phyloP scores from a whole-genome alignment of 1,284 basidiomycete genomes.

The Trichosporon inkin region DNA sequence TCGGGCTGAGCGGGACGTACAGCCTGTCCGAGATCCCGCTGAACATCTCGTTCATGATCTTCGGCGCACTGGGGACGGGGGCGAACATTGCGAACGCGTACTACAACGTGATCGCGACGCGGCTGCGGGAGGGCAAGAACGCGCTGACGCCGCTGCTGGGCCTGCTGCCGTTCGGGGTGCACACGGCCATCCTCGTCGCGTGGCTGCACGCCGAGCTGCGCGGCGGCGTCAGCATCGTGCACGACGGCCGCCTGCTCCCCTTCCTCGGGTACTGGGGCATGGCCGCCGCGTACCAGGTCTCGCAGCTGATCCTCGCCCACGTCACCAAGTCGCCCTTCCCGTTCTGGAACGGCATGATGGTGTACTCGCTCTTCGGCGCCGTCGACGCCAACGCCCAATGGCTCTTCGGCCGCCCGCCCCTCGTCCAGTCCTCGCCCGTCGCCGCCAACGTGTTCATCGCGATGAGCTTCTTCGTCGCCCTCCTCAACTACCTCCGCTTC shows the following conservation, averaged over 20 bases:
- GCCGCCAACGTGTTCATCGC: conserved; percentile 62
- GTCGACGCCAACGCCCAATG: conserved; percentile 73
- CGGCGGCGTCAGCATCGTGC: conserved; percentile 53
- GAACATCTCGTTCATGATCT: conserved; percentile 83
- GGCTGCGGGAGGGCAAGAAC: conserved; percentile 52
- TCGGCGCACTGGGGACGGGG: conserved; percentile 67
- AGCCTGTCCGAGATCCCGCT: conserved; percentile 59
- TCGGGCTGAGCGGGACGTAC: conserved; percentile 33
- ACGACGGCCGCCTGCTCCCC: conserved; percentile 67
- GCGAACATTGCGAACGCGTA: conserved; percentile 82
- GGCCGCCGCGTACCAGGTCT: conserved; percentile 65
- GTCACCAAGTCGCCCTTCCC: conserved; percentile 82
- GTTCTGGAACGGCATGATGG: conserved; percentile 78
- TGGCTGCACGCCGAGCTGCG: conserved; percentile 69
- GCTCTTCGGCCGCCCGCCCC: conserved; percentile 56
- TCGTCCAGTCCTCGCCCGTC: conserved; percentile 51
- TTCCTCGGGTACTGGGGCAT: conserved; percentile 87
- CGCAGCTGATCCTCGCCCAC: conserved; percentile 88
- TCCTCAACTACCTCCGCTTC: conserved; percentile 72
- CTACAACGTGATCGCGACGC: conserved; percentile 64
- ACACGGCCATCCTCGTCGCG: conserved; percentile 64
- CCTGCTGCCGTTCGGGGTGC: conserved; percentile 73
- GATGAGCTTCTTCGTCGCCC: conserved; percentile 57
- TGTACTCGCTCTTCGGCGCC: conserved; percentile 72
- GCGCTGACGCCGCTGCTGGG: conserved; percentile 62